Evolutionary conservation across 1,284 basidiomycete species (phyloP).

Genomic region (Tremellales sp.): DNA sequence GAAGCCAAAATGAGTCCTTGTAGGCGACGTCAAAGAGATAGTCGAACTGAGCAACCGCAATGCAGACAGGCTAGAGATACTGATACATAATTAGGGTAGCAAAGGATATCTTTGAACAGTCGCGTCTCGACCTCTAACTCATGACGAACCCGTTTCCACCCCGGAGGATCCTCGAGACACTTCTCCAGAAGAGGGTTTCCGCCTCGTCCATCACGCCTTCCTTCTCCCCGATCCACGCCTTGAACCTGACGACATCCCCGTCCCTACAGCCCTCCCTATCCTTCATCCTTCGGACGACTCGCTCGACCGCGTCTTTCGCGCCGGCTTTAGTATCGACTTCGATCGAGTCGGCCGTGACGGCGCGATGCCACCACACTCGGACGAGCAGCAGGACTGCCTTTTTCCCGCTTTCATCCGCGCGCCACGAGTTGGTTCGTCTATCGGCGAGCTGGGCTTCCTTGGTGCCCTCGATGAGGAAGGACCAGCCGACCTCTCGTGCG

Average conservation of each 20-base stretch:
- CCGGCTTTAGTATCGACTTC: slow-evolving; percentile 38
- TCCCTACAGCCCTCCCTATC: slow-evolving; percentile 36
- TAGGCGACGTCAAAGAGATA: no score
- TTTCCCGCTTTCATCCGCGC: slow-evolving; percentile 42
- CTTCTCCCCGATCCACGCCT: slow-evolving; percentile 19
- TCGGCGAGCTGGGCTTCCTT: slow-evolving; percentile 33
- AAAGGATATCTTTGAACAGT: neutral
- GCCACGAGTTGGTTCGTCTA: slow-evolving; percentile 38
- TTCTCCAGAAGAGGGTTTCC: slow-evolving; percentile 44
- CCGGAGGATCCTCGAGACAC: slow-evolving; percentile 35
- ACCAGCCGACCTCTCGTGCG: slow-evolving; percentile 49
- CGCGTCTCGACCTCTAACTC: slow-evolving; percentile 17
- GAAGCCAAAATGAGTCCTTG: no score
- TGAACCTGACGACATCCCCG: slow-evolving; percentile 41
- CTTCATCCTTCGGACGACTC: slow-evolving; percentile 38
- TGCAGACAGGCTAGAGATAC: no score
- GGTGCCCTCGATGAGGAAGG: slow-evolving; percentile 44
- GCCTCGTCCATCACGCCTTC: slow-evolving; percentile 43
- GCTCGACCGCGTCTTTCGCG: slow-evolving; percentile 42
- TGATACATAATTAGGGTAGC: no score
- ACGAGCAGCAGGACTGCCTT: slow-evolving; percentile 40
- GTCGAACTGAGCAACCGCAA: no score
- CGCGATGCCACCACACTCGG: slow-evolving; percentile 44
- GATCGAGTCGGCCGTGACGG: slow-evolving; percentile 36
- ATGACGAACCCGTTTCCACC: slow-evolving; percentile 40